These are phyloP conservation scores for Epichloe hybrida DNA, from an alignment of 2,329 filamentous ascomycete species.

Conservation along the genomic window DNA sequence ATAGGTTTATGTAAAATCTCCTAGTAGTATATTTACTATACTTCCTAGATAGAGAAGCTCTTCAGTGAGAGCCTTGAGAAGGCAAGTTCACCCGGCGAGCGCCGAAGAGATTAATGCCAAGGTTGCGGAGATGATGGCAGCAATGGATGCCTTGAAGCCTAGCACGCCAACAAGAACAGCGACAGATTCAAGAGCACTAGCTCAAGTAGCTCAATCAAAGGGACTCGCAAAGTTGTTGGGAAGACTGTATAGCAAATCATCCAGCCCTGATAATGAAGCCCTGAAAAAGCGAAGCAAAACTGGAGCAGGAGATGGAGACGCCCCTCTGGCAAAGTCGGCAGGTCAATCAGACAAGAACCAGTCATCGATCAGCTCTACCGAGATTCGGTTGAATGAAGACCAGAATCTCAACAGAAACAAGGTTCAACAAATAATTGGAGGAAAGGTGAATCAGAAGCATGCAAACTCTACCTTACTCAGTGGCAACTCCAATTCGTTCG, in stretches of 20 bases:
- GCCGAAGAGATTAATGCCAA: conserved; percentile 21
- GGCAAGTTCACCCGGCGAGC: neutral
- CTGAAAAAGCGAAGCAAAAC: neutral
- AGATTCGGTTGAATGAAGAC: conserved; percentile 22
- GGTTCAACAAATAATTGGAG: conserved; percentile 11
- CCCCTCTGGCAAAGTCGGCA: neutral
- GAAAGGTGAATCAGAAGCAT: neutral
- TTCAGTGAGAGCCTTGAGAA: neutral
- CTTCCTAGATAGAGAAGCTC: no score
- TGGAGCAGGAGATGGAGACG: neutral
- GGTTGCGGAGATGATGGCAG: conserved; percentile 22
- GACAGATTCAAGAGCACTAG: conserved; percentile 12
- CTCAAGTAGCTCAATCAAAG: conserved; percentile 17
- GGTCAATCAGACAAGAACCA: neutral
- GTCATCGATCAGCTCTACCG: conserved; percentile 17
- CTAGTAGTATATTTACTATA: no score
- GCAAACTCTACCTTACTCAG: neutral
- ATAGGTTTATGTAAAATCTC: no score
- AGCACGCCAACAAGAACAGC: conserved; percentile 5
- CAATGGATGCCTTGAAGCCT: conserved; percentile 21
- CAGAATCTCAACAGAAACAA: conserved; percentile 22
- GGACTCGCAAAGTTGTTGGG: conserved; percentile 22
- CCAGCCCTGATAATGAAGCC: conserved; percentile 9
- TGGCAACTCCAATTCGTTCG: neutral
- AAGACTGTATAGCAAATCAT: conserved; percentile 16